Evolutionary conservation across 2,329 filamentous ascomycete genomes (phyloP), one percentile per base, ranked within the genome.

Genomic region (Exophiala bonariae): DNA sequence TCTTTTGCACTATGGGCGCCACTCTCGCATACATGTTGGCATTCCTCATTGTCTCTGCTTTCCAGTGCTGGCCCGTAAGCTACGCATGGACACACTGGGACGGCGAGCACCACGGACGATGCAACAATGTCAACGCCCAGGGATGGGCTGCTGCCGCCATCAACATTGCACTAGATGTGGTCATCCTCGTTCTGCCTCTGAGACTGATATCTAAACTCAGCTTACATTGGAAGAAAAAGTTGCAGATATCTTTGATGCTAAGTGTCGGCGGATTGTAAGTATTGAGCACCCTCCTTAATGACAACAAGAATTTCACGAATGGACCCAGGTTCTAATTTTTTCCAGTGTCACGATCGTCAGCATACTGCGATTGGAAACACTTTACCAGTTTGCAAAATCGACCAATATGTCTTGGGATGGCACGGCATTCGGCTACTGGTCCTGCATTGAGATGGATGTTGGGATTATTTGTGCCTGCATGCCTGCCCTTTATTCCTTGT

Each of bases 31-130:
- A 70, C 47, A 77, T 74, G 58, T 46, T 68, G 7, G 49, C 58
- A 2, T 70, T 70, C 39, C 39, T 66, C 6, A 43, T 66, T n/a
- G 59, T 63, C 17, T 69, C 69, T 35, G 53, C 64, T 9, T 65
- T 67, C 30, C 66, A 71, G 33, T 72, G 68, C 46, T 52, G 47
- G 4, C 70, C 70, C 1, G 56, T 71, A 7, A 40, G 48, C 2
- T 66, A 63, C 14, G 68, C 68, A 31, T 84, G 81, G 81, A 66
- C 62, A 0, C 64, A 63, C 13, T 83, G 79, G 77, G 72, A 78
- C 36, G 69, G 69, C 1, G 62, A 71, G 42, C 66, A 73, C 30
- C 3, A 60, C 0, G 80, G 80, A 0, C 62, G 50, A 1, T 83
- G 81, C 51, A 58, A 76, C 17, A 66, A 78, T 45, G 62, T 76